A percentile compares a stretch with the other conserved stretches of the same genome.
phyloP scores from a whole-genome alignment of 176 grass and related monocot species.

The Secale cereale region DNA sequence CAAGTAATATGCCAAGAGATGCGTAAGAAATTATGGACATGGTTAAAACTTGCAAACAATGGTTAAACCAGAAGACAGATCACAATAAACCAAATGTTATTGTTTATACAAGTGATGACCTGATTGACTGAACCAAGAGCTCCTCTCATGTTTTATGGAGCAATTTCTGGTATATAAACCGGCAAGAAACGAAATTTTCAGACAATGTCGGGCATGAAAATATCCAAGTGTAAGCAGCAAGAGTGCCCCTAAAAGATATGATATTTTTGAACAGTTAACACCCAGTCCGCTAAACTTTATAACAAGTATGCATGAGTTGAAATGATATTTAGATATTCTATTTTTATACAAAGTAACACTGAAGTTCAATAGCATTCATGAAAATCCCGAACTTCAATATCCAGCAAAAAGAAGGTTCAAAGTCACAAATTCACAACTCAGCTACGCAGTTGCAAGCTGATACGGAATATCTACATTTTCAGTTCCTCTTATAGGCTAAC shows the following conservation, averaged over 20 bases:
- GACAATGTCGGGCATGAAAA: not conserved
- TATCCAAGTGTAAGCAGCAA: not conserved
- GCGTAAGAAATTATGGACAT: conserved; percentile 10
- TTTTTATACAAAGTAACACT: not conserved
- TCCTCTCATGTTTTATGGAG: conserved; percentile 85
- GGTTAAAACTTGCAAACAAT: not conserved
- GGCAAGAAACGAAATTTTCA: conserved; percentile 39
- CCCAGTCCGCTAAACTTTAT: not conserved
- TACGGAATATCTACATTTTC: not conserved
- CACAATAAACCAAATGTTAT: not conserved
- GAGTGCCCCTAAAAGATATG: not conserved
- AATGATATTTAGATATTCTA: conserved; percentile 5
- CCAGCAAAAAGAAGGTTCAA: not conserved
- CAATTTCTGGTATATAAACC: conserved; percentile 94
- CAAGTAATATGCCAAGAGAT: conserved; percentile 89
- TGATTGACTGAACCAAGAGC: conserved; percentile 82
- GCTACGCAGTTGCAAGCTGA: not conserved
- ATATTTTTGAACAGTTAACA: not conserved
- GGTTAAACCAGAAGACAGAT: not conserved
- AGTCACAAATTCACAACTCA: not conserved
- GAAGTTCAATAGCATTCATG: not conserved
- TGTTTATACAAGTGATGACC: conserved; percentile 32
- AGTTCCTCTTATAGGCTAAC: not conserved
- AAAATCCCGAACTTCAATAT: not conserved
- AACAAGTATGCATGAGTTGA: not conserved